Conservation (phyloP, 2,329 filamentous ascomycete genomes). For the Arthrinium phaeospermum region DNA sequence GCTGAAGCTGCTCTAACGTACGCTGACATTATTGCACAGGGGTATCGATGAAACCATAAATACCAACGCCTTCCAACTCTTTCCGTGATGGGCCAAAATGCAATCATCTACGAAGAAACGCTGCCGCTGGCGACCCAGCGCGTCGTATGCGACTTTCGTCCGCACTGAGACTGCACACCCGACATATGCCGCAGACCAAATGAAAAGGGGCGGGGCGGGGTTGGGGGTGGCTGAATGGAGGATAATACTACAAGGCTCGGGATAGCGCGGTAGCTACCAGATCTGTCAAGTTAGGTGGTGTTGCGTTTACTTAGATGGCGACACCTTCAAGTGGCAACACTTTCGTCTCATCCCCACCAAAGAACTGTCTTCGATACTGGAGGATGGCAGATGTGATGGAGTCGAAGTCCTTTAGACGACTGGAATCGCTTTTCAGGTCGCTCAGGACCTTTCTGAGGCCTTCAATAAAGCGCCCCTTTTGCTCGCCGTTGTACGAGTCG, state of each 20-base stretch:
- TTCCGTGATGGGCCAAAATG: conserved; percentile 21
- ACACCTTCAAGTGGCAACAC: conserved; percentile 63
- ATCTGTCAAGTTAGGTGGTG: conserved; percentile 12
- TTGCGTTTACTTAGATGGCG: conserved; percentile 28
- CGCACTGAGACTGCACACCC: not conserved
- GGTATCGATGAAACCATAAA: conserved; percentile 22
- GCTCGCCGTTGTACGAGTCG: conserved; percentile 66
- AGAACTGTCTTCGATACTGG: conserved; percentile 68
- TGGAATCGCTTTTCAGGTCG: conserved; percentile 55
- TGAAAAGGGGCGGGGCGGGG: not conserved
- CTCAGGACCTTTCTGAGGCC: conserved; percentile 68
- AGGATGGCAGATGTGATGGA: conserved; percentile 71
- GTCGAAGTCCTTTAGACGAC: conserved; percentile 69
- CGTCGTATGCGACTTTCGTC: conserved; percentile 4
- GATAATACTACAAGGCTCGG: conserved; percentile 24
- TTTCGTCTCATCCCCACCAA: conserved; percentile 67
- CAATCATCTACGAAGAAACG: conserved; percentile 16
- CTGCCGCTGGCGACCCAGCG: not conserved
- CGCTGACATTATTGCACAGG: conserved; percentile 12
- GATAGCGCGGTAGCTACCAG: conserved; percentile 19
- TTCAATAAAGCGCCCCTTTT: conserved; percentile 65
- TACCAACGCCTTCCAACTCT: conserved; percentile 23
- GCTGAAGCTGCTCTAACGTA: not conserved
- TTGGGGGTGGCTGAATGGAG: not conserved
- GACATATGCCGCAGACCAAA: conserved; percentile 13